phyloP scores from a whole-genome alignment of 2,329 filamentous ascomycete species.

The Canariomyces notabilis region DNA sequence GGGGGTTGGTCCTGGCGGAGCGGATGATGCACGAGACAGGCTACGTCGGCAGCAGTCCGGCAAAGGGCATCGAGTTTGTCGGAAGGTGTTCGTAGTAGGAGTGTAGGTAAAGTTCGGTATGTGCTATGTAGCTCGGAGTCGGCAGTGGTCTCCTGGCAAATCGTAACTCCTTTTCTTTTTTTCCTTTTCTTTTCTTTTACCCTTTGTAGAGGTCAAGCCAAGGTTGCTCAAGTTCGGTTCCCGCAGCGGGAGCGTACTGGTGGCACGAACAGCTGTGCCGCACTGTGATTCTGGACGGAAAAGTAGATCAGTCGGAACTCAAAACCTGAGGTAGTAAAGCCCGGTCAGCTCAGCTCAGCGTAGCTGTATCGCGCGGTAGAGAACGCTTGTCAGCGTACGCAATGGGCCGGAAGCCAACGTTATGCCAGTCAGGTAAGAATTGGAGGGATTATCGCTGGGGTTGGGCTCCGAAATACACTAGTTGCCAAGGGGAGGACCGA shows the following conservation, averaged over 20 bases:
- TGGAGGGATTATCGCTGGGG: slow-evolving; percentile 1
- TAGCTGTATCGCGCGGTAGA: not conserved
- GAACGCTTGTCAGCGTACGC: not conserved
- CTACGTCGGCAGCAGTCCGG: slow-evolving; percentile 24
- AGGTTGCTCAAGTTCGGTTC: slow-evolving; percentile 15
- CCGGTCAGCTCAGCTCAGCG: too few species aligned
- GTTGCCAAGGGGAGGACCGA: not conserved
- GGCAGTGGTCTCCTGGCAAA: slow-evolving; percentile 15
- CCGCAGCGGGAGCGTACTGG: slow-evolving; percentile 20
- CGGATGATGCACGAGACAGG: slow-evolving; percentile 27
- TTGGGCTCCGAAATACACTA: slow-evolving; percentile 6
- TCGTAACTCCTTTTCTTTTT: too few species aligned
- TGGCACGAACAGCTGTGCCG: slow-evolving; percentile 26
- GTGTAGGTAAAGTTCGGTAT: not conserved
- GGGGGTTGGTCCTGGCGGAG: slow-evolving; percentile 17
- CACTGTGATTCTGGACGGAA: slow-evolving; percentile 18
- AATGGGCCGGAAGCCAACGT: not conserved
- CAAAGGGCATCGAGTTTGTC: slow-evolving; percentile 19
- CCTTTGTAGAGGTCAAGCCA: slow-evolving; percentile 12
- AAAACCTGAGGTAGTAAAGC: not conserved
- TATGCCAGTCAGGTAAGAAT: not conserved
- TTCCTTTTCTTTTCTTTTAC: too few species aligned
- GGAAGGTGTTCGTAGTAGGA: slow-evolving; percentile 20
- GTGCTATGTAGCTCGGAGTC: slow-evolving; percentile 4
- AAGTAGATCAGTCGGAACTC: not conserved